Evolutionary conservation across 306 rosid species (phyloP).

Genomic region (Aeschynomene evenia): DNA sequence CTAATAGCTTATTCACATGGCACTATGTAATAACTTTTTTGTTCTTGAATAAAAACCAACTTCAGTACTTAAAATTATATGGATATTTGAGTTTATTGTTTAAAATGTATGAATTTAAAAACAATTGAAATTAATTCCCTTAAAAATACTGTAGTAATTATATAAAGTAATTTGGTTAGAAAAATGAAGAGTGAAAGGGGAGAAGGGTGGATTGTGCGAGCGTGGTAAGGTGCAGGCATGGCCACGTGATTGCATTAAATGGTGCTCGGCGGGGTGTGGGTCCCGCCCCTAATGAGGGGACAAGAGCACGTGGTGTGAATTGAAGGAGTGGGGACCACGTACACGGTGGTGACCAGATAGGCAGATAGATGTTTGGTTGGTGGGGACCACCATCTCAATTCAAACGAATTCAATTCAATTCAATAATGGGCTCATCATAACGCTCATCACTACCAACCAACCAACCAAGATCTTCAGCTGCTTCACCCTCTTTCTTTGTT

Average conservation of each 20-base stretch:
- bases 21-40: no score
- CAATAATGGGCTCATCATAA: constrained; percentile 48
- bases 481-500: no score
- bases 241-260: constrained; percentile 44
- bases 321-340: constrained; percentile 36
- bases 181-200: constrained; percentile 23
- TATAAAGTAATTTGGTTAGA: no score
- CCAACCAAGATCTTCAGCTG: no score
- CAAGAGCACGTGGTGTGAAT: constrained; percentile 44
- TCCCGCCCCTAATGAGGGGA: constrained; percentile 28
- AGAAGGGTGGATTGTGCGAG: constrained; percentile 23
- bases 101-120: no score
- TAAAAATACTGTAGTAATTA: background rate
- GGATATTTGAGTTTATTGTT: no score
- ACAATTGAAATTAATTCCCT: no score
- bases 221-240: constrained; percentile 32
- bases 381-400: constrained; percentile 48
- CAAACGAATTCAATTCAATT: no score
- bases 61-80: no score
- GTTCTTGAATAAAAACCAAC: no score
- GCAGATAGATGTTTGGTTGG: background rate
- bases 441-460: constrained; percentile 30
- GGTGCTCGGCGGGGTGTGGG: constrained; percentile 36
- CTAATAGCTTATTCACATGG: no score
- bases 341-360: constrained; percentile 21